phyloP scores from a whole-genome alignment of 192 early-diverging fungal species.

The Entomortierella parvispora region DNA sequence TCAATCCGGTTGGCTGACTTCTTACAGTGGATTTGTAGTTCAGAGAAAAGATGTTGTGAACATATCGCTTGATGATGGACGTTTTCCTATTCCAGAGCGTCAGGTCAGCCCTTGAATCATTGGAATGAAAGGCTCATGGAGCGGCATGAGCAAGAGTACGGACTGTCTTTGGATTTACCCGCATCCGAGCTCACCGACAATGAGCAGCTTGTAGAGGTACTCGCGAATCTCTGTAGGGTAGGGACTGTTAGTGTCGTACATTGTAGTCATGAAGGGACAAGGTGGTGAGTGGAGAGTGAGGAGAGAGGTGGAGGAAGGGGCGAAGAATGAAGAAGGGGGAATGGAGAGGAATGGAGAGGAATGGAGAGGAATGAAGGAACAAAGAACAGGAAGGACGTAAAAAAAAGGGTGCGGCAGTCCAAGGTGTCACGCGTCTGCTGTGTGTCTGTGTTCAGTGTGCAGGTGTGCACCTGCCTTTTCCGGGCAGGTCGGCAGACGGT shows the following conservation, averaged over 20 bases:
- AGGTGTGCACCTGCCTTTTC: too few relatives aligned
- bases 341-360: not conserved
- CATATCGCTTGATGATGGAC: conserved; percentile 65
- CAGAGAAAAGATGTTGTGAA: conserved; percentile 62
- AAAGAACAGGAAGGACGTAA: not conserved
- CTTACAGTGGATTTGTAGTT: conserved; percentile 66
- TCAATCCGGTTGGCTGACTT: not conserved
- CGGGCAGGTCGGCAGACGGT: too few relatives aligned
- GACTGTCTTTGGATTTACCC: too few relatives aligned
- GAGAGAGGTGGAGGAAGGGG: not conserved
- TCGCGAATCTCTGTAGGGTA: conserved; percentile 51
- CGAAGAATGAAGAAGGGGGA: not conserved
- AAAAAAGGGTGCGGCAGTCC: not conserved
- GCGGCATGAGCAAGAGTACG: too few relatives aligned
- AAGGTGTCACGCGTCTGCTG: not conserved
- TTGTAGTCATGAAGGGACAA: not conserved
- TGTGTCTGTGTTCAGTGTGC: not conserved
- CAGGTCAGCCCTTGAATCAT: too few relatives aligned
- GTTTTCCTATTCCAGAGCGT: too few relatives aligned
- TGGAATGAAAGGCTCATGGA: too few relatives aligned
- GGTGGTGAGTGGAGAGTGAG: not conserved
- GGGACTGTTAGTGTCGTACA: conserved; percentile 14
- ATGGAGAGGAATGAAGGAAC: not conserved
- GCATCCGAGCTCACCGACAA: conserved; percentile 60
- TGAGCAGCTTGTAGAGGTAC: conserved; percentile 65